Conservation (phyloP, 345 rosid species). For the Pugionium dolabratum region DNA sequence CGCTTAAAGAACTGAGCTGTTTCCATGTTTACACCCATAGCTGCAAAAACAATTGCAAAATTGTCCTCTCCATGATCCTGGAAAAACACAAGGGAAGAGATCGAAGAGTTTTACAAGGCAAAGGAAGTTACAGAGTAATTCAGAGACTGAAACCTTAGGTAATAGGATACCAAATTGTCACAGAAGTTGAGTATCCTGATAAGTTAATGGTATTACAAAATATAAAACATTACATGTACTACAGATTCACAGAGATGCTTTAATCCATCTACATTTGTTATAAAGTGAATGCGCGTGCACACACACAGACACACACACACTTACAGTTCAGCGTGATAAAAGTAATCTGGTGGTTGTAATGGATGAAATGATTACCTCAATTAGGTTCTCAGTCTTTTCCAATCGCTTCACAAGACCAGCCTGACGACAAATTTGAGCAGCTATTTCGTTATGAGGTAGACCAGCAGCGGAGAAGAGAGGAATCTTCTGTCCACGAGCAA, state of each 20-base stretch:
- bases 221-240: background rate
- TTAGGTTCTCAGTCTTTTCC: conserved; percentile 77
- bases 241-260: background rate
- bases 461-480: conserved; percentile 99
- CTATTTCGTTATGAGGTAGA: conserved; percentile 98
- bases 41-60: conserved; percentile 89
- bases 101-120: conserved; percentile 8
- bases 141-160: conserved; percentile 8
- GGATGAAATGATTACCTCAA: conserved; percentile 52
- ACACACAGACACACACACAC: background rate
- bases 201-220: conserved; percentile 5
- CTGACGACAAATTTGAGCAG: conserved; percentile 99
- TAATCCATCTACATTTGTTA: conserved; percentile 3
- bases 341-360: background rate
- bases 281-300: conserved; percentile 9
- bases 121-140: background rate
- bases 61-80: conserved; percentile 78
- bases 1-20: conserved; percentile 91
- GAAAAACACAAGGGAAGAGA: conserved; percentile 1
- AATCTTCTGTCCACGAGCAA: conserved; percentile 97
- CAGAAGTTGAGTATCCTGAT: conserved; percentile 1
- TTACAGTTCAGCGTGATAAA: background rate
- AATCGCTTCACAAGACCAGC: conserved; percentile 95
- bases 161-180: background rate
- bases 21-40: conserved; percentile 97